phyloP scores from a whole-genome alignment of 2,329 filamentous ascomycete species.

The Claviceps digitariae region DNA sequence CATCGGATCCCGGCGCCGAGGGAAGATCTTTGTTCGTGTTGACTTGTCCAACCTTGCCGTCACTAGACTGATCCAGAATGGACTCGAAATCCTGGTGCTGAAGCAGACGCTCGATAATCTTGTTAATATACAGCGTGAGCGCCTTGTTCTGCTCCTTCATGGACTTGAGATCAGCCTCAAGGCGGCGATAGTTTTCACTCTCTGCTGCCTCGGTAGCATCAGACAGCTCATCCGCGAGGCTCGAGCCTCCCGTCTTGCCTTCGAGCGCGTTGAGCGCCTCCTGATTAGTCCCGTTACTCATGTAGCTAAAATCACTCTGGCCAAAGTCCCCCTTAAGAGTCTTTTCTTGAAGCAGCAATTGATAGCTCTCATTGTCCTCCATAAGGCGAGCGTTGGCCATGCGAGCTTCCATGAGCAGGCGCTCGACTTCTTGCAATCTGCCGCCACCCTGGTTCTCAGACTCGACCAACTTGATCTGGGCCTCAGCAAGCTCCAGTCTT shows the following conservation, averaged over 20 bases:
- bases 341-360: slow-evolving; percentile 85
- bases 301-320: slow-evolving; percentile 67
- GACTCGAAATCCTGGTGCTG: slow-evolving; percentile 92
- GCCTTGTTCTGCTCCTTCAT: slow-evolving; percentile 95
- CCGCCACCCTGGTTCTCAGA: slow-evolving; percentile 87
- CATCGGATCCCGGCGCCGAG: slow-evolving; percentile 38
- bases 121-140: slow-evolving; percentile 94
- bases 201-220: slow-evolving; percentile 50
- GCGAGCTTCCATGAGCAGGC: slow-evolving; percentile 75
- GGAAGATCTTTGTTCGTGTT: slow-evolving; percentile 77
- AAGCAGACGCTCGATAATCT: slow-evolving; percentile 90
- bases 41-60: slow-evolving; percentile 22
- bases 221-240: slow-evolving; percentile 79
- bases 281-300: slow-evolving; percentile 43
- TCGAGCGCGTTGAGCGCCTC: slow-evolving; percentile 52
- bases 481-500: slow-evolving; percentile 81
- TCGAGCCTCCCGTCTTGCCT: slow-evolving; percentile 38
- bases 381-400: slow-evolving; percentile 93
- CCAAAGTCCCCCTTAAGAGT: slow-evolving; percentile 89
- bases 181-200: slow-evolving; percentile 45
- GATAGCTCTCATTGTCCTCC: slow-evolving; percentile 98
- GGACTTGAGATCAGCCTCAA: slow-evolving; percentile 67
- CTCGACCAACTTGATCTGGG: slow-evolving; percentile 89
- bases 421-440: slow-evolving; percentile 78
- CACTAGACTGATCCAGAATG: slow-evolving; percentile 70